Evolutionary conservation across 116 monocot species (phyloP).

Genomic region (Posidonia oceanica): DNA sequence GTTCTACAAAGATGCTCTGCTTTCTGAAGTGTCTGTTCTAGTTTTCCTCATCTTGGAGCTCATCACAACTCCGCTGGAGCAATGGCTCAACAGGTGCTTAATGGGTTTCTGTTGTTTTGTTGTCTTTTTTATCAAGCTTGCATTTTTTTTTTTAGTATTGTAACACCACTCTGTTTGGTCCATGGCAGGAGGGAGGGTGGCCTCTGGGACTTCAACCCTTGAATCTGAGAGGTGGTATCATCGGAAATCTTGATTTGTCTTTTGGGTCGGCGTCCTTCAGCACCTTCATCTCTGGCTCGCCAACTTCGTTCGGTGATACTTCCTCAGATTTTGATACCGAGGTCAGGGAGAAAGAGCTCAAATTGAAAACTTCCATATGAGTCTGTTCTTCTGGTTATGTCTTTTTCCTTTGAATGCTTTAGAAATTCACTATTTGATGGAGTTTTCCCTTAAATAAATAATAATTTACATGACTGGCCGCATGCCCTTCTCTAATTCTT

Average conservation of each 20-base stretch:
- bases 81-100: slow-evolving; percentile 7
- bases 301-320: slow-evolving; percentile 1
- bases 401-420: too few relatives aligned
- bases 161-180: not conserved
- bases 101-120: not conserved
- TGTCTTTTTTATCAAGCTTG: not conserved
- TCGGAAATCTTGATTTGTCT: not conserved
- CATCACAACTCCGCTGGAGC: not conserved
- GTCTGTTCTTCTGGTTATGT: not conserved
- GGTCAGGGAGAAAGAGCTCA: not conserved
- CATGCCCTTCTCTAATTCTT: too few relatives aligned
- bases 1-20: too few relatives aligned
- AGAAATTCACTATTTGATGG: too few relatives aligned
- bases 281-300: slow-evolving; percentile 11
- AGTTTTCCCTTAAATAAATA: too few relatives aligned
- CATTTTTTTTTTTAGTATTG: not conserved
- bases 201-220: slow-evolving; percentile 13
- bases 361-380: not conserved
- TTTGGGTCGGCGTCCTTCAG: slow-evolving; percentile 8
- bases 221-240: slow-evolving; percentile 2
- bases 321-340: slow-evolving; percentile 11
- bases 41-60: not conserved
- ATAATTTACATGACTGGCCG: too few relatives aligned
- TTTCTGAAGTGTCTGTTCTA: not conserved
- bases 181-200: slow-evolving; percentile 11